These are phyloP conservation scores for Angophora floribunda DNA, from an alignment of 345 rosid genomes.

Conservation along the genomic window DNA sequence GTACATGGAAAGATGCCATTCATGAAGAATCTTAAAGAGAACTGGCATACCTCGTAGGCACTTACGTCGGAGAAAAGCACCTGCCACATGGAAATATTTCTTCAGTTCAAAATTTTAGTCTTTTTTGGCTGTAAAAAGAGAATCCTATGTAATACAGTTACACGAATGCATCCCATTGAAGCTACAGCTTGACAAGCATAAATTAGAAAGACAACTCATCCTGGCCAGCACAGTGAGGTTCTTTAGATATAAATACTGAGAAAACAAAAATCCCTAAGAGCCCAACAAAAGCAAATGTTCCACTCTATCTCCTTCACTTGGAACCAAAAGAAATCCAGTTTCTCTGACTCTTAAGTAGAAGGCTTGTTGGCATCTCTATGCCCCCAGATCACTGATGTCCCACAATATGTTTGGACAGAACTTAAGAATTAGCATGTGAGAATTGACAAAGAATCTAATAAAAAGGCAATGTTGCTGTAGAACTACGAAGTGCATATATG, in stretches of 20 bases:
- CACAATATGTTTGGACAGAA: not conserved
- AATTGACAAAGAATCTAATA: not conserved
- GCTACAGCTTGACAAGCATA: not conserved
- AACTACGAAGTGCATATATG: not conserved
- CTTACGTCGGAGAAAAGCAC: slow-evolving; percentile 85
- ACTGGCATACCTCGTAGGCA: slow-evolving; percentile 63
- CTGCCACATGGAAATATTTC: slow-evolving; percentile 17
- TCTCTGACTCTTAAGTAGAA: not conserved
- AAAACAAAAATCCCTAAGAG: not conserved
- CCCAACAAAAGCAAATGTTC: not conserved
- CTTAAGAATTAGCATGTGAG: not conserved
- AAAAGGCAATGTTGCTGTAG: not conserved
- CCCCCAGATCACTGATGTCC: not conserved
- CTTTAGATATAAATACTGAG: not conserved
- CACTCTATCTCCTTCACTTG: not conserved
- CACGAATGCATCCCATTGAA: not conserved
- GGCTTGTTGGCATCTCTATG: fast-evolving
- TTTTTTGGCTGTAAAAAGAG: not conserved
- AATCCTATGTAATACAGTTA: not conserved
- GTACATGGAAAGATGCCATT: not conserved
- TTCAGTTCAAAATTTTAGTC: not conserved
- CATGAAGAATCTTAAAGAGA: not conserved
- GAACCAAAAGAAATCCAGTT: not conserved
- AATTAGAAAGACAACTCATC: not conserved
- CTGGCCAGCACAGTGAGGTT: not conserved